Conservation (phyloP, 1,284 basidiomycete genomes). For the Takashimella koratensis region DNA sequence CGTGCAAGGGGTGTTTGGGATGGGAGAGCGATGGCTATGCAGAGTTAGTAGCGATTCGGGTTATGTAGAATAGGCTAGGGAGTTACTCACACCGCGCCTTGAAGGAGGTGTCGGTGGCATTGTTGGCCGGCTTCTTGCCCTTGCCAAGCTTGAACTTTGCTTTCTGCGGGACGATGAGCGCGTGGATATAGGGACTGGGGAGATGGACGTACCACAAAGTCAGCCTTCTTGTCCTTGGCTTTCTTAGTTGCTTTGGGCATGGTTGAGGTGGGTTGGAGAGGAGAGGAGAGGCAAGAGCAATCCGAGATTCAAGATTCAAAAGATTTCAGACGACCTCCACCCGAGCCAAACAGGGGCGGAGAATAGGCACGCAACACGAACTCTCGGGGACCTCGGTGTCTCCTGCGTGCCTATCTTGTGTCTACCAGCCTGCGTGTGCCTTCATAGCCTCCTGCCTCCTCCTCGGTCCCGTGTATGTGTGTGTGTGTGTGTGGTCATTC, state of each 20-base stretch:
- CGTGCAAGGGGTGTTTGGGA: slow-evolving; percentile 59
- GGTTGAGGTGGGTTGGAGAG: too few relatives aligned
- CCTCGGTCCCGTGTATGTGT: too few relatives aligned
- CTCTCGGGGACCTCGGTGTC: too few relatives aligned
- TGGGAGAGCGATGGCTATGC: slow-evolving; percentile 79
- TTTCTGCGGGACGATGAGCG: slow-evolving; percentile 60
- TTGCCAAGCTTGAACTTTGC: slow-evolving; percentile 94
- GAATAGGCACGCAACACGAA: too few relatives aligned
- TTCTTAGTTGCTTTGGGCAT: slow-evolving; percentile 87
- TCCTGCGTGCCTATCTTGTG: too few relatives aligned
- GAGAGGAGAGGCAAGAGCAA: too few relatives aligned
- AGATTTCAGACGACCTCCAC: too few relatives aligned
- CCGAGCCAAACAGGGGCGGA: too few relatives aligned
- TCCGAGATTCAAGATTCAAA: too few relatives aligned
- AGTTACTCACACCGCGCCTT: slow-evolving; percentile 71
- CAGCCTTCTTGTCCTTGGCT: slow-evolving; percentile 79
- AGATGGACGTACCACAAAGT: slow-evolving; percentile 64
- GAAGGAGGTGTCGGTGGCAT: slow-evolving; percentile 93
- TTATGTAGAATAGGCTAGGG: slow-evolving; percentile 4
- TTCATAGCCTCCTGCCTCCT: too few relatives aligned
- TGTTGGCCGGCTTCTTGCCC: slow-evolving; percentile 75
- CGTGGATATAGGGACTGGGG: neutral
- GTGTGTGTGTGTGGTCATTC: too few relatives aligned
- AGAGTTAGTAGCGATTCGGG: slow-evolving; percentile 4
- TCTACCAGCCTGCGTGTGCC: too few relatives aligned